Evolutionary conservation across 2,329 filamentous ascomycete species (phyloP).

Genomic region (Monosporascus sp.): DNA sequence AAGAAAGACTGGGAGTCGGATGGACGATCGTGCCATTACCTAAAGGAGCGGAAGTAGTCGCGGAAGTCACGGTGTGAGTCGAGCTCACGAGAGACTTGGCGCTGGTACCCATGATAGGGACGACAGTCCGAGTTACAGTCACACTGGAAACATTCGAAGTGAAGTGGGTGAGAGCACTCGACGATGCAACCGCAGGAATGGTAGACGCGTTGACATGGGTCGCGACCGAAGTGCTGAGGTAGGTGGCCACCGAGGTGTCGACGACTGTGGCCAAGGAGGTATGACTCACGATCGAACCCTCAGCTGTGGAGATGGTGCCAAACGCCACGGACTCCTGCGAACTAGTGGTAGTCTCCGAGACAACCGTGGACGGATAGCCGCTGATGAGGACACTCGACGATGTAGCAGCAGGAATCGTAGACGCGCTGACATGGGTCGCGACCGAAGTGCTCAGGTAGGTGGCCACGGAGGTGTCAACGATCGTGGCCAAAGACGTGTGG

Average conservation of each 20-base stretch:
- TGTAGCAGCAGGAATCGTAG: not conserved
- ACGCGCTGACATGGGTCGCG: not conserved
- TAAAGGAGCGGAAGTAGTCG: not conserved
- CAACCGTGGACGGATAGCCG: too few species aligned
- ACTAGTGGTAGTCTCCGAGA: too few species aligned
- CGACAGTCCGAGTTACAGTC: not conserved
- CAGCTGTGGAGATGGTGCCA: not conserved
- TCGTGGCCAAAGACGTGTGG: not conserved
- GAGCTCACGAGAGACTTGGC: not conserved
- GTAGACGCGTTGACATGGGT: not conserved
- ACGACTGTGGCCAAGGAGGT: not conserved
- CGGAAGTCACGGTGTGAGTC: not conserved
- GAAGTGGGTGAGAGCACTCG: not conserved
- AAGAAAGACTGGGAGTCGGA: not conserved
- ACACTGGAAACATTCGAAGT: not conserved
- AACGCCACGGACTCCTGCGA: not conserved
- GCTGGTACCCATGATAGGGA: not conserved
- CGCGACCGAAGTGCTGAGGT: not conserved
- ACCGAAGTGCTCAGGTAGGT: not conserved
- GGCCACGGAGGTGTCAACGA: not conserved
- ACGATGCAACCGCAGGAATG: not conserved
- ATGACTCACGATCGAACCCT: not conserved
- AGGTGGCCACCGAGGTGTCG: not conserved
- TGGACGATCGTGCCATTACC: not conserved
- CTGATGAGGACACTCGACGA: not conserved